These are phyloP conservation scores for Aspergillus quadrilineatus DNA, from an alignment of 2,329 filamentous ascomycete genomes.

Conservation along the genomic window DNA sequence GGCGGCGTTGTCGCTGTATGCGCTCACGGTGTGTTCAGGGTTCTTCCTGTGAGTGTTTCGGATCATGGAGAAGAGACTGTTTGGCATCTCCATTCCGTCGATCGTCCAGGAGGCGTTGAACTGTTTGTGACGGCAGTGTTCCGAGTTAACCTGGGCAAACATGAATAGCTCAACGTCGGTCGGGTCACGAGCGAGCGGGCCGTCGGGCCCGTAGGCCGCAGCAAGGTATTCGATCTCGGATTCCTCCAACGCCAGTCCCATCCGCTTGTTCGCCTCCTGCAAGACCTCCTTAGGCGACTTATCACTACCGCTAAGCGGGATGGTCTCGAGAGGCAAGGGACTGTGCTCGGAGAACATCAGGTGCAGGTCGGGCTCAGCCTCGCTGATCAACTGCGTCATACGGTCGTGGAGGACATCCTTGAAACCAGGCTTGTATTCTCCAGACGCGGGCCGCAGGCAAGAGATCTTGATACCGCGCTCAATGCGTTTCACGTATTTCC, in stretches of 20 bases:
- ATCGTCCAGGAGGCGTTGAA: constrained; percentile 98
- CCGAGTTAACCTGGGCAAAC: constrained; percentile 99
- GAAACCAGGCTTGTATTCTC: constrained; percentile 56
- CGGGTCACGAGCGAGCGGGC: constrained; percentile 60
- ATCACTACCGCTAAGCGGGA: constrained; percentile 69
- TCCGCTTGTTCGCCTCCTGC: constrained; percentile 76
- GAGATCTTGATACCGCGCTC: constrained; percentile 82
- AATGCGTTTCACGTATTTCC: constrained; percentile 69
- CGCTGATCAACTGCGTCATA: constrained; percentile 85
- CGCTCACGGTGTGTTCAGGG: constrained; percentile 82
- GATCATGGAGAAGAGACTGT: constrained; percentile 93
- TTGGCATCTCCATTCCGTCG: constrained; percentile 74
- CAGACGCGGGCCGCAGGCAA: constrained; percentile 58
- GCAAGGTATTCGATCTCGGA: constrained; percentile 93
- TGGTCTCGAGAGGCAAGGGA: constrained; percentile 66
- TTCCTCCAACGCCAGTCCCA: constrained; percentile 82
- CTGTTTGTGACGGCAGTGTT: constrained; percentile 85
- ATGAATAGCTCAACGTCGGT: constrained; percentile 97
- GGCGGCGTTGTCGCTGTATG: constrained; percentile 98
- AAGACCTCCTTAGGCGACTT: constrained; percentile 69
- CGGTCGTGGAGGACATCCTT: constrained; percentile 76
- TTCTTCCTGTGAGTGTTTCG: constrained; percentile 81
- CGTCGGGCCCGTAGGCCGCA: constrained; percentile 70
- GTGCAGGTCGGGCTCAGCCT: constrained; percentile 65
- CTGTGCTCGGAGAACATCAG: constrained; percentile 74